phyloP scores from a whole-genome alignment of 768 basidiomycete species.

The Paxillus involutus region DNA sequence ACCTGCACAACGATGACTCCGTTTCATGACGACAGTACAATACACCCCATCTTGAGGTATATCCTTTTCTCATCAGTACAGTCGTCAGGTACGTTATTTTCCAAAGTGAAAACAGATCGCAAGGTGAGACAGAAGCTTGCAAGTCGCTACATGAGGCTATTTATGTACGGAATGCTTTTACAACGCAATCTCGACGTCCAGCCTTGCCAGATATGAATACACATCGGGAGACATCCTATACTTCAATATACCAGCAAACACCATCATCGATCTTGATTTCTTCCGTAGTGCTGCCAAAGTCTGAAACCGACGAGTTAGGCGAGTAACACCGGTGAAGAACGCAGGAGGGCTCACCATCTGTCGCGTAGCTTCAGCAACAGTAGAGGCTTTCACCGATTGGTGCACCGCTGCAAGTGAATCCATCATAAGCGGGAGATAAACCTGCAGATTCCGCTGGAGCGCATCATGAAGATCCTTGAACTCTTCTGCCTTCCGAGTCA shows the following conservation, averaged over 20 bases:
- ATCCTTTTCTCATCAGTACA: background rate
- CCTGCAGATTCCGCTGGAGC: conserved; percentile 85
- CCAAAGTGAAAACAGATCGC: background rate
- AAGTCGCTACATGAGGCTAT: background rate
- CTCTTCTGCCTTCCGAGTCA: conserved; percentile 83
- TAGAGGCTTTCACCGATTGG: conserved; percentile 69
- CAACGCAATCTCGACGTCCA: conserved; percentile 85
- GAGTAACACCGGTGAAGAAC: conserved; percentile 13
- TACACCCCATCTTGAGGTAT: background rate
- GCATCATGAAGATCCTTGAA: conserved; percentile 87
- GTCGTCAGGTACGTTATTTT: conserved; percentile 18
- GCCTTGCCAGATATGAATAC: conserved; percentile 80
- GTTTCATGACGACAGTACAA: background rate
- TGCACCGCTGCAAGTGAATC: conserved; percentile 84
- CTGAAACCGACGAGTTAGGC: conserved; percentile 34
- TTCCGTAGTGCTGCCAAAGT: conserved; percentile 66
- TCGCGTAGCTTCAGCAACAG: conserved; percentile 70
- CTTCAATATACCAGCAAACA: conserved; percentile 85
- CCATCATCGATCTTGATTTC: conserved; percentile 83
- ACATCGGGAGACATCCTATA: conserved; percentile 91
- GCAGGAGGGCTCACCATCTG: conserved; percentile 59
- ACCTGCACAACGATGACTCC: conserved; percentile 28
- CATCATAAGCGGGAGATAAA: conserved; percentile 89
- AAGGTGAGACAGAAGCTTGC: background rate
- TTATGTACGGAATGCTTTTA: conserved; percentile 22